A percentile compares a stretch with the other conserved stretches of the same genome.
Evolutionary conservation across 495 filamentous ascomycete genomes (phyloP).

Genomic region (Penicillium paxilli): DNA sequence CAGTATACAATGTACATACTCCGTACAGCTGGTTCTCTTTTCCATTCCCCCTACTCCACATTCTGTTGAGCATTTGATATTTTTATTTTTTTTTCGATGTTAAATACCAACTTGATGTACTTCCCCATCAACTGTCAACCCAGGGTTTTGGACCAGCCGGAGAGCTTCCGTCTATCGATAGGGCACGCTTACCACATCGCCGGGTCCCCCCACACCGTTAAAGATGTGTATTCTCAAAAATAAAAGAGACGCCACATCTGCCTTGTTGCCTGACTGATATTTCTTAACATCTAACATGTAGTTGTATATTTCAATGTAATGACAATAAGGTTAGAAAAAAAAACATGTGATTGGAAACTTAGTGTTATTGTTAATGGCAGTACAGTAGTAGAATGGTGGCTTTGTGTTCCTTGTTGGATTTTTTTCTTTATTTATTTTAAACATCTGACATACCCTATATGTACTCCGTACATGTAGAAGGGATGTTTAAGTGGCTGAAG

Average conservation of each 20-base stretch:
- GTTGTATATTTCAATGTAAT: not conserved
- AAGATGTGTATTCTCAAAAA: too few relatives aligned
- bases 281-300: too few relatives aligned
- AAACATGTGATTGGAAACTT: too few relatives aligned
- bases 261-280: not conserved
- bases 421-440: not conserved
- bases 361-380: too few relatives aligned
- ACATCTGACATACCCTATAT: not conserved
- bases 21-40: not conserved
- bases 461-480: not conserved
- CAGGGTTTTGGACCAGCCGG: slow-evolving; percentile 11
- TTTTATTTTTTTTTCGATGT: not conserved
- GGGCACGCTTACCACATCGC: slow-evolving; percentile 9
- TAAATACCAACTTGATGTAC: not conserved
- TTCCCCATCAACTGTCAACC: too few relatives aligned
- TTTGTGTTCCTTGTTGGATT: too few relatives aligned
- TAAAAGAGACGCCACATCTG: slow-evolving; percentile 11
- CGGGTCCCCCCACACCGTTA: slow-evolving; percentile 10
- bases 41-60: too few relatives aligned
- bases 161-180: slow-evolving; percentile 19
- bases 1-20: too few relatives aligned
- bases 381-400: too few relatives aligned
- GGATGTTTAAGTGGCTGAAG: slow-evolving; percentile 3
- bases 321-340: too few relatives aligned
- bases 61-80: too few relatives aligned